Base-by-base conservation (phyloP, 345 rosid species). In the Erodium maritimum region DNA sequence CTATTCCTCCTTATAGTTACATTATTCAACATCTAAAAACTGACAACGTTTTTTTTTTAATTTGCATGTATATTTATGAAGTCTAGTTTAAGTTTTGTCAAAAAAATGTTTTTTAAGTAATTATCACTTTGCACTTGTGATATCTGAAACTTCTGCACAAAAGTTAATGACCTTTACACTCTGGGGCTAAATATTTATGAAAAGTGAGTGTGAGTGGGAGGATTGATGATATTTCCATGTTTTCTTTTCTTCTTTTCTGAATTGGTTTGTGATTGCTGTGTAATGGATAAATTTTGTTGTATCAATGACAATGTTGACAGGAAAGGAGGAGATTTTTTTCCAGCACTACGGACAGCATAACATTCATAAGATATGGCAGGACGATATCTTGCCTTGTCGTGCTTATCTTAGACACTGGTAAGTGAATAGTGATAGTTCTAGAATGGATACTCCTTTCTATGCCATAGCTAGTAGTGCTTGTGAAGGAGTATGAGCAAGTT, bases 401-500 rank as follows among this genome's bases (percentile, higher is more conserved):
- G 69, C 79, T 65, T 93, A 93, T 71, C 86, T 93, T 60, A 79
- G 96, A 58, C 99, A 93, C 64, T 88, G 94, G 99, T 89, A 72
- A 57, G 71, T n/a, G n/a, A n/a, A n/a, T n/a, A n/a, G n/a, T 29
- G 23, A 61, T 37, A 37, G 1, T 37, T 37, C 10, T 37, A 12
- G 46, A 5, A 37, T 37, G 46, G 4, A 12, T 4, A 37, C 14
- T 37, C n/a, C n/a, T n/a, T 12, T 3, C 10, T 37, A 12, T 37
- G 46, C 46, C 14, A 37, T 3, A 37, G n/a, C n/a, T n/a, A n/a
- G 46, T 37, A n/a, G n/a, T 37, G 11, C 46, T 37, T 37, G 33
- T 37, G 46, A 37, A 37, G 46, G 46, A 12, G n/a, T 5, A 12
- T 3, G 4, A 12, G 1, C 13, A 37, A 37, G 46, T 37, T 3